Evolutionary conservation across 1,284 basidiomycete genomes (phyloP).

Genomic region (Cryptococcus maquisensis): DNA sequence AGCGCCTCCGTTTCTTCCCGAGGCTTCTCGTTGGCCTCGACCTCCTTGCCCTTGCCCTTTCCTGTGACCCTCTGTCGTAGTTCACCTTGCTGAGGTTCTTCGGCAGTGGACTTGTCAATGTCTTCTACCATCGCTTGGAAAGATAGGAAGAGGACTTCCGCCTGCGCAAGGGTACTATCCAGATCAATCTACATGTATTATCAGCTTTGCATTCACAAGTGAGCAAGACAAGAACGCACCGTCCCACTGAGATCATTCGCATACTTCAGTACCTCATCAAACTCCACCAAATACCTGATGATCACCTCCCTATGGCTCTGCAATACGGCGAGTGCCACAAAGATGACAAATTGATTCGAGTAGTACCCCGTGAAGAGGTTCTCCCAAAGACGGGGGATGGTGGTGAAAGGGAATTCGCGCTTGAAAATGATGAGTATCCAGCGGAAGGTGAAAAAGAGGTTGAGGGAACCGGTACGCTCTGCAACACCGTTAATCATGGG

Average conservation of each 20-base stretch:
- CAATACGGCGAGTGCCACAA: conserved; percentile 86
- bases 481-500: conserved; percentile 10
- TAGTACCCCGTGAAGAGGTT: conserved; percentile 90
- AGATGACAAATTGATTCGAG: conserved; percentile 82
- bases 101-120: conserved; percentile 55
- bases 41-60: neutral
- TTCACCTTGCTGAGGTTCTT: neutral
- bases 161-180: conserved; percentile 83
- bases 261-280: conserved; percentile 71
- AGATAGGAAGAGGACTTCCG: conserved; percentile 78
- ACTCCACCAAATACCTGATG: conserved; percentile 83
- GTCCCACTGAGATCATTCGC: conserved; percentile 91
- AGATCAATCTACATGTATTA: conserved; percentile 63
- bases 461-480: conserved; percentile 86
- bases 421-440: conserved; percentile 78
- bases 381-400: conserved; percentile 89
- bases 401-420: conserved; percentile 87
- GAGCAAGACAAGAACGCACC: conserved; percentile 24
- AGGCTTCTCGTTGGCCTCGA: too few relatives aligned
- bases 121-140: conserved; percentile 65
- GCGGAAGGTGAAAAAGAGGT: conserved; percentile 98
- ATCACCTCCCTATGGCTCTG: conserved; percentile 93
- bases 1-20: neutral
- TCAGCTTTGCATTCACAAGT: neutral
- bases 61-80: neutral